Conservation (phyloP, 2,329 filamentous ascomycete species). For the Penicillium sp. region DNA sequence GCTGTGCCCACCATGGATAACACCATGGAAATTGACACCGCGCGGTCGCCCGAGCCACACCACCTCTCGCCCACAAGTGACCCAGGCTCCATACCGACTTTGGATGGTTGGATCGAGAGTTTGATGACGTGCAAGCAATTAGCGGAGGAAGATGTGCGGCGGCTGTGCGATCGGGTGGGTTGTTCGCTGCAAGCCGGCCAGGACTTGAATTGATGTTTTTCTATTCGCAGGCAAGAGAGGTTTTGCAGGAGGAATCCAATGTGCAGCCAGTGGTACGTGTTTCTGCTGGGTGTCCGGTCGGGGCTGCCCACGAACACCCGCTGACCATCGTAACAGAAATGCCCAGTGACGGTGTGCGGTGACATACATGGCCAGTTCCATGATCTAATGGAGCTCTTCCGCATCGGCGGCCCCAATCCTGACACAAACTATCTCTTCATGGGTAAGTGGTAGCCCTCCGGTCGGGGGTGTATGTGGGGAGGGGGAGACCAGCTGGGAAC, state of each 20-base stretch:
- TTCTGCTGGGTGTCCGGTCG: constrained; percentile 16
- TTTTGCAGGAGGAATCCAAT: constrained; percentile 95
- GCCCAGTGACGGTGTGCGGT: constrained; percentile 95
- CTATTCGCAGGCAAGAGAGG: constrained; percentile 73
- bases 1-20: constrained; percentile 69
- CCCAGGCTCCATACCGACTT: constrained; percentile 82
- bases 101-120: constrained; percentile 98
- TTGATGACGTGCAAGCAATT: constrained; percentile 99
- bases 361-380: constrained; percentile 99
- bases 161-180: constrained; percentile 93
- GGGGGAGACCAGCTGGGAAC: not conserved
- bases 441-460: constrained; percentile 58
- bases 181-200: constrained; percentile 12
- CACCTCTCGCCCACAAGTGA: constrained; percentile 74
- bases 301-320: constrained; percentile 8
- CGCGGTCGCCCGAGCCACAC: constrained; percentile 74
- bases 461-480: constrained; percentile 11
- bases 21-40: constrained; percentile 94
- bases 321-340: constrained; percentile 64
- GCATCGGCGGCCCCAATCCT: constrained; percentile 95
- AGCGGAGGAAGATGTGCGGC: constrained; percentile 88
- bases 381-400: constrained; percentile 98
- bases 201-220: constrained; percentile 18
- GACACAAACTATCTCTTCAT: constrained; percentile 99
- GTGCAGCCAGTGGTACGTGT: constrained; percentile 90